Conservation (phyloP, 2,329 filamentous ascomycete genomes). For the Zymoseptoria tritici region DNA sequence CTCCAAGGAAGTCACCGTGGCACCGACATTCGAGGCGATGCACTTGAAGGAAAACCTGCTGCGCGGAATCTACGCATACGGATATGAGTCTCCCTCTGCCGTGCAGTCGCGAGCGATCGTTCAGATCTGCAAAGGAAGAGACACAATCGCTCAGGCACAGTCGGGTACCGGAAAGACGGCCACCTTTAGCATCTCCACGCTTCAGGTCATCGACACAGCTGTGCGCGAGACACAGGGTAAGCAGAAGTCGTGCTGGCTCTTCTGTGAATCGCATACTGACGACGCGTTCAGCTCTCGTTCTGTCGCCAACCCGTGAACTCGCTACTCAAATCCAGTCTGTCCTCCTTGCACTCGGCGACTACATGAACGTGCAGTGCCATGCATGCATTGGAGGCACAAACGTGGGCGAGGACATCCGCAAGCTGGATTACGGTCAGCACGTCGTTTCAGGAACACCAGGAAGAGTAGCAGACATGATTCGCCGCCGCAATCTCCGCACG, state of each 20-base stretch:
- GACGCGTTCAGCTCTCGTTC: conserved; percentile 60
- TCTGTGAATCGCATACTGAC: background rate
- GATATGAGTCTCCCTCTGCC: conserved; percentile 95
- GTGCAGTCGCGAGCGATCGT: conserved; percentile 98
- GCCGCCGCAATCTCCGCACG: conserved; percentile 63
- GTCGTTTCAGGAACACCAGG: conserved; percentile 97
- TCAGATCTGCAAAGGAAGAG: conserved; percentile 96
- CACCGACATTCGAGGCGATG: conserved; percentile 83
- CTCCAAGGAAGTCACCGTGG: conserved; percentile 93
- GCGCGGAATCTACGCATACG: conserved; percentile 95
- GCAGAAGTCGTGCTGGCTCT: conserved; percentile 66
- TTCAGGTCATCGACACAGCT: conserved; percentile 95
- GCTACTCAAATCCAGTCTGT: conserved; percentile 98
- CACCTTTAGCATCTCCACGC: conserved; percentile 97
- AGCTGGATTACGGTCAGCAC: conserved; percentile 95
- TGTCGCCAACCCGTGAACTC: conserved; percentile 92
- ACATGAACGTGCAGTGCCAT: conserved; percentile 99
- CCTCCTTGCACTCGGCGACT: conserved; percentile 98
- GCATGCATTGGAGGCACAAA: conserved; percentile 98
- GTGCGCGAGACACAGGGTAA: conserved; percentile 96
- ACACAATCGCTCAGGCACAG: conserved; percentile 96
- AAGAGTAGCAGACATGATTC: conserved; percentile 81
- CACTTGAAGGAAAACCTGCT: conserved; percentile 95
- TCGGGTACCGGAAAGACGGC: conserved; percentile 99
- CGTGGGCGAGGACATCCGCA: conserved; percentile 94